A percentile compares a stretch with the other conserved stretches of the same genome.
These are phyloP conservation scores for Heliamphora exappendiculata DNA, from an alignment of 148 eudicot species.

Conservation along the genomic window DNA sequence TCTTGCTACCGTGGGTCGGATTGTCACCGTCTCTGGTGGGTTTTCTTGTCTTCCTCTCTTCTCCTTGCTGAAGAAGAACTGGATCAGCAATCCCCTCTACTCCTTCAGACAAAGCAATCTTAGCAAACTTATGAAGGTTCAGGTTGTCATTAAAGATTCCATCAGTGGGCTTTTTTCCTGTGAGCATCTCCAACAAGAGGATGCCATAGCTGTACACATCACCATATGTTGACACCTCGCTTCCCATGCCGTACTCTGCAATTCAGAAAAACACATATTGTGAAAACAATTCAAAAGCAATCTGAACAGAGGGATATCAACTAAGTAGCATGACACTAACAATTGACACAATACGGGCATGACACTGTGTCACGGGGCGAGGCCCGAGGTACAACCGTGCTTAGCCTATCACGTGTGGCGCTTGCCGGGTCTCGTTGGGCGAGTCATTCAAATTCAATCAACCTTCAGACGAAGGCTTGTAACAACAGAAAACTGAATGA, in stretches of 20 bases:
- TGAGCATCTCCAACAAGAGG: constrained; percentile 14
- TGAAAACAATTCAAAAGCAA: background rate
- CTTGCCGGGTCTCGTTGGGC: no score
- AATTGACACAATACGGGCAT: no score
- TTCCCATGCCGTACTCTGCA: constrained; percentile 12
- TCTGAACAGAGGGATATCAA: background rate
- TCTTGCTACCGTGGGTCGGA: background rate
- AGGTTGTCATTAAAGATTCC: background rate
- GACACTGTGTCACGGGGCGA: no score
- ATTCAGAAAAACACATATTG: background rate
- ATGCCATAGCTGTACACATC: constrained; percentile 16
- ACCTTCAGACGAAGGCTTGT: no score
- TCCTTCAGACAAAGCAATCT: background rate
- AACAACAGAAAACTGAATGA: no score
- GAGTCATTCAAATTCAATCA: no score
- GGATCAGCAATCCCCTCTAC: constrained; percentile 6
- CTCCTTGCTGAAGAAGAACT: constrained; percentile 4
- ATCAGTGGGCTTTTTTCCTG: constrained; percentile 13
- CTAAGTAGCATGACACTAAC: no score
- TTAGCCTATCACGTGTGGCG: no score
- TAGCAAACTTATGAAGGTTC: constrained; percentile 9
- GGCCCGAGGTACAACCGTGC: no score
- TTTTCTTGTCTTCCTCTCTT: background rate
- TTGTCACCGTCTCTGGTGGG: background rate
- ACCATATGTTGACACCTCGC: constrained; percentile 9